phyloP scores from a whole-genome alignment of 176 grass and related monocot genomes.

The Phoenix roebelenii region DNA sequence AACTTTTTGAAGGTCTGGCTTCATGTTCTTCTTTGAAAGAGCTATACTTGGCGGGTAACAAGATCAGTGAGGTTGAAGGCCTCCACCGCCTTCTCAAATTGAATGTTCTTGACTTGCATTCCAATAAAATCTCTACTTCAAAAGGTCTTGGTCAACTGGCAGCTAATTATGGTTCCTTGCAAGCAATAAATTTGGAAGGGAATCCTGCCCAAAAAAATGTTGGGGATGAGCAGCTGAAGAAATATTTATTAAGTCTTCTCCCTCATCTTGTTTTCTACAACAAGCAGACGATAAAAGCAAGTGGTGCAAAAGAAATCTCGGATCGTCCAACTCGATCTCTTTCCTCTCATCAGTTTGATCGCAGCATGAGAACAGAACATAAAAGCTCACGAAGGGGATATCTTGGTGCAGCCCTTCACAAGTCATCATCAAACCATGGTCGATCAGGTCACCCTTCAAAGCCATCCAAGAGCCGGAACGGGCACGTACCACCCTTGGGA shows the following conservation, averaged over 20 bases:
- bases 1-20: slow-evolving; percentile 50
- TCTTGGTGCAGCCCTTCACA: not conserved
- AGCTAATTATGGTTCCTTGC: slow-evolving; percentile 75
- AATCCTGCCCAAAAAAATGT: slow-evolving; percentile 86
- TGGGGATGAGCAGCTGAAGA: slow-evolving; percentile 87
- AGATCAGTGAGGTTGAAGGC: slow-evolving; percentile 90
- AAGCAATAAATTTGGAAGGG: slow-evolving; percentile 68
- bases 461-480: slow-evolving; percentile 12
- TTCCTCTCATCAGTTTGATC: slow-evolving; percentile 7
- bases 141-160: slow-evolving; percentile 54
- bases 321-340: not conserved
- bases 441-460: not conserved
- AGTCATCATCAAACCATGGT: not conserved
- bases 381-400: slow-evolving; percentile 2
- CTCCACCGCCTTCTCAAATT: slow-evolving; percentile 88
- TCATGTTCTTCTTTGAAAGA: slow-evolving; percentile 84
- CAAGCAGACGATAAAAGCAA: slow-evolving; percentile 53
- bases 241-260: slow-evolving; percentile 56
- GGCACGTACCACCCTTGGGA: too few relatives aligned
- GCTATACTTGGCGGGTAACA: slow-evolving; percentile 81
- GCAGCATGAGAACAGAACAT: slow-evolving; percentile 8
- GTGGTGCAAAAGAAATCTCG: slow-evolving; percentile 55
- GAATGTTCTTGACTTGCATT: slow-evolving; percentile 63
- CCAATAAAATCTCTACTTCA: slow-evolving; percentile 48
- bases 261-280: slow-evolving; percentile 71